Evolutionary conservation across 768 basidiomycete species (phyloP), one percentile per base, ranked within the genome.

Genomic region (Trametopsis cervina): DNA sequence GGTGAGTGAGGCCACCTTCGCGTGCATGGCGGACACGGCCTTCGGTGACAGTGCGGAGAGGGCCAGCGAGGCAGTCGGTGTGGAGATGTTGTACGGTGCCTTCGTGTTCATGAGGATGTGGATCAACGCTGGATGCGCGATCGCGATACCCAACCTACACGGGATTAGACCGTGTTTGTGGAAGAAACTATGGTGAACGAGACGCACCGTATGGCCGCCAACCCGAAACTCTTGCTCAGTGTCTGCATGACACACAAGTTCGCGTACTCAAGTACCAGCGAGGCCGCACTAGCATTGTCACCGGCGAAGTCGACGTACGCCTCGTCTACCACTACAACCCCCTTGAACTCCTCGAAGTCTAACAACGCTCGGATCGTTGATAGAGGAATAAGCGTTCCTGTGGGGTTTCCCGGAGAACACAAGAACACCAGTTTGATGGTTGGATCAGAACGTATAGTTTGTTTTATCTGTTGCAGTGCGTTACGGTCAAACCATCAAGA

Each of bases 231-330:
- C 61, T 98, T 99, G 66, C 91, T 95, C 29, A 98, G 68, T 2
- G 96, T 98, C 62, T 99, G 96, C 74, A 90, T 81, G n/a, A 99
- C 91, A 59, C 87, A 85, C 11, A 99, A 55, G 59, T 99, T 99
- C 9, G 78, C 80, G 60, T 89, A 98, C 41, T 89, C 78, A 49
- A 80, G 72, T 44, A 96, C 72, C 21, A 98, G 70, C 3, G 75
- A 69, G 12, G 75, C 80, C 0, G 90, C 88, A 37, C 83, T 86
- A 23, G 73, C 66, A 15, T 70, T 72, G 7, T 72, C 63, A 0
- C 74, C 74, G 0, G 87, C 80, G 58, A 98, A 99, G 64, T 99
- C 96, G 61, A 98, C 87, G 67, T 99, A 98, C 0, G 96, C 96
- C 64, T 99, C 96, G 60, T 99, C 96, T 4, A 98, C 83, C 23